Evolutionary conservation across 331 rosid species (phyloP).

Genomic region (Acacia pycnantha): DNA sequence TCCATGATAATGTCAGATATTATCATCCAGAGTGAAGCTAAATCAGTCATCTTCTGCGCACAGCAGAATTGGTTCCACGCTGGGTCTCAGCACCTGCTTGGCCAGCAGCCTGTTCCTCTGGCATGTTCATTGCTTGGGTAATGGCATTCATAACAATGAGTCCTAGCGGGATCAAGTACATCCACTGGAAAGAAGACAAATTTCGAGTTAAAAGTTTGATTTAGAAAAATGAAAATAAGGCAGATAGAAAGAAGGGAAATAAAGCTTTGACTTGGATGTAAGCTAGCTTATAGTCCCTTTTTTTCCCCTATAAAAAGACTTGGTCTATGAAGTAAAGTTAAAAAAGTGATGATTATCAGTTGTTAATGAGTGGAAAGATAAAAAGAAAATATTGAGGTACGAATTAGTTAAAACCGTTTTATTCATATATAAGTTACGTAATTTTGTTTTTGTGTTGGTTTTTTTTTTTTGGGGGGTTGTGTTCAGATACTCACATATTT

Average conservation of each 20-base stretch:
- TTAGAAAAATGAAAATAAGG: background rate
- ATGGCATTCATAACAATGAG: constrained; percentile 89
- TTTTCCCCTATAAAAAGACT: background rate
- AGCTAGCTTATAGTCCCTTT: background rate
- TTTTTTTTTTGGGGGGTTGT: background rate
- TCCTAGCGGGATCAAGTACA: constrained; percentile 96
- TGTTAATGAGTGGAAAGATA: background rate
- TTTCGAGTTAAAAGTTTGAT: constrained; percentile 13
- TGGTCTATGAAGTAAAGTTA: background rate
- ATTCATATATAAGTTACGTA: background rate
- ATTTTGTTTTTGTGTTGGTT: too few species aligned
- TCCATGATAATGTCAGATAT: constrained; percentile 18
- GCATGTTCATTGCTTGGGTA: constrained; percentile 97
- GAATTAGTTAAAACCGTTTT: background rate
- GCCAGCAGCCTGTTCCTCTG: constrained; percentile 80
- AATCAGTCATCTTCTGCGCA: constrained; percentile 63
- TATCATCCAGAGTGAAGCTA: constrained; percentile 21
- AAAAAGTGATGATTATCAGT: background rate
- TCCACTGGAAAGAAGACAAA: constrained; percentile 67
- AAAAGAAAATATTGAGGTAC: background rate
- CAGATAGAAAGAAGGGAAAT: too few species aligned
- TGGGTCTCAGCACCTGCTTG: constrained; percentile 58
- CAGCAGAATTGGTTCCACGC: constrained; percentile 71
- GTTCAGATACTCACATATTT: constrained; percentile 73
- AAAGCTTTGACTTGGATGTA: background rate